Base-by-base conservation (phyloP, 805 yeast species). In the Candida nonsorbophila region DNA sequence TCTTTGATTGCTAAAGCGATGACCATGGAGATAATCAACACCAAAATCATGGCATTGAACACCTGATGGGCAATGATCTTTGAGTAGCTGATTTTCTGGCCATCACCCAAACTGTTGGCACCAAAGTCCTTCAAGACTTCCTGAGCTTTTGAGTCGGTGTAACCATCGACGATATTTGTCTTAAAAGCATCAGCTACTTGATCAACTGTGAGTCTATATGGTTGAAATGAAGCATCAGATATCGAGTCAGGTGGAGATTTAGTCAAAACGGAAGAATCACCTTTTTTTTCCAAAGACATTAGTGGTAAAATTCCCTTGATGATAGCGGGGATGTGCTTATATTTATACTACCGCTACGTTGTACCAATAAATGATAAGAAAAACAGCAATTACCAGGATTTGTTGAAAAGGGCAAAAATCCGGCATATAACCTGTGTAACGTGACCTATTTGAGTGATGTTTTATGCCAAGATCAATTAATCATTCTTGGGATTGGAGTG, bases 81-180 rank as follows among this genome's bases (percentile, higher is more conserved):
- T 3, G 47, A 18, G 25, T 45, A 37, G 14, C 58, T 52, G 32
- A 58, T 53, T 20, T 41, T 42, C 4, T 49, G 52, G 19, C 40
- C 59, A 13, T 48, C 53, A 6, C 65, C 65, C 18, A 58, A 43
- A 19, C 33, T 44, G 34, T 58, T 58, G 10, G 42, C 37, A 4
- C 58, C 58, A 28, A 32, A 38, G n/a, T 23, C 33, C 11, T 34
- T 22, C 14, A 39, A 29, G 5, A 19, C 24, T 11, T 34, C 25
- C 11, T 34, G 24, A 9, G 47, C 53, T 31, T 44, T 39, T 8
- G 15, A 24, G 4, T 30, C 19, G 14, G 41, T 36, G 14, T 77
- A 61, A 4, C 92, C 92, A 29, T 60, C 56, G 4, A 55, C 53
- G 11, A 52, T 38, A 41, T 67, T 58, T 2, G 84, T 65, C 6